phyloP scores from a whole-genome alignment of 225 moss, liverwort and hornwort species.

The Physcomitrellopsis africana region DNA sequence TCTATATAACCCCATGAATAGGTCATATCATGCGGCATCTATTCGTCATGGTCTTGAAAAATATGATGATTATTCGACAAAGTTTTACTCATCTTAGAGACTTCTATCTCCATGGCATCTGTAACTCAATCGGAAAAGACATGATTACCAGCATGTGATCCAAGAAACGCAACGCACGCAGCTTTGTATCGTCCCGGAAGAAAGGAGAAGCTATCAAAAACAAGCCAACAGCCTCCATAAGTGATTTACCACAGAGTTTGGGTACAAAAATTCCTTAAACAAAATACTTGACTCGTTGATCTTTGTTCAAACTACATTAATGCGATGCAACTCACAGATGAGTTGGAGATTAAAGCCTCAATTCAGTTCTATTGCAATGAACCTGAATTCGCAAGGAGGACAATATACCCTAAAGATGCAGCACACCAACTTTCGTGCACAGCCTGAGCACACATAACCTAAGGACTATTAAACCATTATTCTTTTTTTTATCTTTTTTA shows the following conservation, averaged over 20 bases:
- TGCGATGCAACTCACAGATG: neutral
- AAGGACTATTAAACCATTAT: neutral
- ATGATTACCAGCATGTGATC: conserved; percentile 92
- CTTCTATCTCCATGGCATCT: conserved; percentile 1
- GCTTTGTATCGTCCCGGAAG: conserved; percentile 88
- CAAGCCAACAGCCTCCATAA: conserved; percentile 24
- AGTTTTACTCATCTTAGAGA: neutral
- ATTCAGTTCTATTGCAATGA: neutral
- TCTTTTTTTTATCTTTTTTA: too few relatives aligned
- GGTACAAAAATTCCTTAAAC: neutral
- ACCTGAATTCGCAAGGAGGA: neutral
- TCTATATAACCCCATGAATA: neutral
- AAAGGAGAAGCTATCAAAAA: conserved; percentile 72
- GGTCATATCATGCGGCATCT: neutral
- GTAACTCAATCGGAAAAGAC: conserved; percentile 9
- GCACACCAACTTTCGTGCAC: neutral
- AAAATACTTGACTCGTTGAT: neutral
- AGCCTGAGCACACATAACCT: conserved; percentile 5
- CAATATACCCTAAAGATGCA: neutral
- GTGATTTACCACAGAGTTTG: neutral
- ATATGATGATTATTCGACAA: neutral
- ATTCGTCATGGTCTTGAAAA: conserved; percentile 4
- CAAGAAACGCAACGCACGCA: conserved; percentile 92
- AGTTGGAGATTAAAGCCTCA: neutral
- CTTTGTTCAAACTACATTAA: neutral